These are phyloP conservation scores for Leptographium procerum DNA, from an alignment of 2,329 filamentous ascomycete genomes.

Conservation along the genomic window DNA sequence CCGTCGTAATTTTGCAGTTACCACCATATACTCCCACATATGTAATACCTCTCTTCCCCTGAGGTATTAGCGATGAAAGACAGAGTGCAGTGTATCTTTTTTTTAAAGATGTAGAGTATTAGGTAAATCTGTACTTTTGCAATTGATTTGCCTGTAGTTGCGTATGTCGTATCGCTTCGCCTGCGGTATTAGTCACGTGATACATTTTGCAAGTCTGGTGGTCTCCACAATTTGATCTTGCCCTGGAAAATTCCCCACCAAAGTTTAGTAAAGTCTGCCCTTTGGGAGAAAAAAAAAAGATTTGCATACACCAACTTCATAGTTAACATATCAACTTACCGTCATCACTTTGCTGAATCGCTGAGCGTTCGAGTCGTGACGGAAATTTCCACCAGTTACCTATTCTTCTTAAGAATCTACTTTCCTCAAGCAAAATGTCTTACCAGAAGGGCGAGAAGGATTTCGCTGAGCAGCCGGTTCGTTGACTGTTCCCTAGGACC, in stretches of 20 bases:
- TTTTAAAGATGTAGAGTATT: too few species aligned
- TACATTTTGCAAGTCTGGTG: not conserved
- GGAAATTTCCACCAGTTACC: not conserved
- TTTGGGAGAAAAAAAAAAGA: not conserved
- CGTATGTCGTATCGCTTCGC: too few species aligned
- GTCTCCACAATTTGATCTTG: not conserved
- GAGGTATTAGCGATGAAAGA: too few species aligned
- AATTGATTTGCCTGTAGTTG: too few species aligned
- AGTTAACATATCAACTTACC: not conserved
- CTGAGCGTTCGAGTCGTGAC: constrained; percentile 15
- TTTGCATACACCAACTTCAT: not conserved
- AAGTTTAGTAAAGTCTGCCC: not conserved
- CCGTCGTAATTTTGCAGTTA: not conserved
- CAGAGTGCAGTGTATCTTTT: too few species aligned
- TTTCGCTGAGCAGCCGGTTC: constrained; percentile 74
- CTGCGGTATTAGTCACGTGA: not conserved
- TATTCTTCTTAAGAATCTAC: not conserved
- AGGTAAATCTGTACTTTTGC: too few species aligned
- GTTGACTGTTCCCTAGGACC: constrained; percentile 21
- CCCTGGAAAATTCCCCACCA: constrained; percentile 2
- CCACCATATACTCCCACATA: too few species aligned
- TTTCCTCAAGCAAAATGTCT: constrained; percentile 54
- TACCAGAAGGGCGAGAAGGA: constrained; percentile 95
- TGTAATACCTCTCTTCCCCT: too few species aligned
- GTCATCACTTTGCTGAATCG: constrained; percentile 17